Conservation (phyloP, 78 protist genomes). For the Anaeramoeba flamelloides region DNA sequence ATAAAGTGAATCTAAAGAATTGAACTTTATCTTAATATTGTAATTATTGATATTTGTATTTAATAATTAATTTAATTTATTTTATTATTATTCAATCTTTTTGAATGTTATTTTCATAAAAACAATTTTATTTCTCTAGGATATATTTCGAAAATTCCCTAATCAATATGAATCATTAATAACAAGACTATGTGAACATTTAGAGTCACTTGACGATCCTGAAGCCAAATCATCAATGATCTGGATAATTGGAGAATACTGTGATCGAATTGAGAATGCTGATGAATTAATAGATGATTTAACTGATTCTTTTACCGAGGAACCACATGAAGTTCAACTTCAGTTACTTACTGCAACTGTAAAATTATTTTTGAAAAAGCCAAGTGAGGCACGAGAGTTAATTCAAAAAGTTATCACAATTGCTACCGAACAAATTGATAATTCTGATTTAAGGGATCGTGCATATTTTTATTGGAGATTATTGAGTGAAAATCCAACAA, state of each 20-base stretch:
- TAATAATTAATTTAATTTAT: no score
- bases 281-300: constrained; percentile 51
- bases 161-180: constrained; percentile 80
- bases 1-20: no score
- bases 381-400: constrained; percentile 60
- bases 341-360: constrained; percentile 88
- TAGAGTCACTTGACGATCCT: constrained; percentile 96
- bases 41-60: no score
- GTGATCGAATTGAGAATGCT: constrained; percentile 93
- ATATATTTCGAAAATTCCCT: background rate
- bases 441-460: constrained; percentile 96
- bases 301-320: background rate
- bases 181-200: constrained; percentile 81
- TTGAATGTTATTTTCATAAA: no score
- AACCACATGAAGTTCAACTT: constrained; percentile 70
- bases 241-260: constrained; percentile 97
- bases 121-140: no score
- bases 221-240: constrained; percentile 93
- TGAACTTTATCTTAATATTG: no score
- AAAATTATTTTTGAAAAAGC: constrained; percentile 85
- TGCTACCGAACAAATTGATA: constrained; percentile 79
- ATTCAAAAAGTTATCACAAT: constrained; percentile 43
- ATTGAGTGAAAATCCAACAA: constrained; percentile 78
- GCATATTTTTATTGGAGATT: constrained; percentile 94
- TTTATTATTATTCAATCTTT: no score